These are phyloP conservation scores for Silene uniflora DNA, from an alignment of 148 eudicot species.

Conservation along the genomic window DNA sequence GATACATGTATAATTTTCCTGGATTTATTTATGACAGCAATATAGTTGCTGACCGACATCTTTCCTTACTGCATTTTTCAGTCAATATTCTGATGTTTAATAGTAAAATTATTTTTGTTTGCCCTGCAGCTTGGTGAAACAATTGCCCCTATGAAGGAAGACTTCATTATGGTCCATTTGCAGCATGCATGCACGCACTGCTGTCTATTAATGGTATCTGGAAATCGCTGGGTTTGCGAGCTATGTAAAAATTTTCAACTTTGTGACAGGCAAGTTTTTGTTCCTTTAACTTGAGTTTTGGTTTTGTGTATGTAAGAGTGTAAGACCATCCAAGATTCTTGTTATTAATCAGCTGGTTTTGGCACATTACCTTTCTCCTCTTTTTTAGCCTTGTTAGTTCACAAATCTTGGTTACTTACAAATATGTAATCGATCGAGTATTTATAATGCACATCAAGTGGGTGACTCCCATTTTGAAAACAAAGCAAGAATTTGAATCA, in stretches of 20 bases:
- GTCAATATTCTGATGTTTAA: not conserved
- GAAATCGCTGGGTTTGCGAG: constrained; percentile 85
- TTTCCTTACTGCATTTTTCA: not conserved
- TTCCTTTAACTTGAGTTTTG: not conserved
- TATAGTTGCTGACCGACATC: not conserved
- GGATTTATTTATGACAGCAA: not conserved
- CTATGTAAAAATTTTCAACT: constrained; percentile 88
- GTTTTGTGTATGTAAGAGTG: constrained; percentile 2
- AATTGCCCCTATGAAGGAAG: constrained; percentile 93
- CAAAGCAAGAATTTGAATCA: not conserved
- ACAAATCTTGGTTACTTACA: not conserved
- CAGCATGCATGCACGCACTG: constrained; percentile 86
- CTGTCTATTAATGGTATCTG: constrained; percentile 71
- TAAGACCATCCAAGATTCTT: too few species aligned
- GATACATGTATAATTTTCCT: too few species aligned
- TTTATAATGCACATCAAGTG: not conserved
- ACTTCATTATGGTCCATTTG: constrained; percentile 97
- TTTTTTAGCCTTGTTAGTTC: not conserved
- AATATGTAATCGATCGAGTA: not conserved
- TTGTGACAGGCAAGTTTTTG: constrained; percentile 68
- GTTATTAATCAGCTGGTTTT: not conserved
- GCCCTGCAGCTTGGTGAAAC: constrained; percentile 84
- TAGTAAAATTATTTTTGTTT: constrained; percentile 7
- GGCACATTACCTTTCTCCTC: not conserved
- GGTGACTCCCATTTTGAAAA: not conserved